These are phyloP conservation scores for Myxozyma geophila DNA, from an alignment of 805 yeast genomes.

Conservation along the genomic window DNA sequence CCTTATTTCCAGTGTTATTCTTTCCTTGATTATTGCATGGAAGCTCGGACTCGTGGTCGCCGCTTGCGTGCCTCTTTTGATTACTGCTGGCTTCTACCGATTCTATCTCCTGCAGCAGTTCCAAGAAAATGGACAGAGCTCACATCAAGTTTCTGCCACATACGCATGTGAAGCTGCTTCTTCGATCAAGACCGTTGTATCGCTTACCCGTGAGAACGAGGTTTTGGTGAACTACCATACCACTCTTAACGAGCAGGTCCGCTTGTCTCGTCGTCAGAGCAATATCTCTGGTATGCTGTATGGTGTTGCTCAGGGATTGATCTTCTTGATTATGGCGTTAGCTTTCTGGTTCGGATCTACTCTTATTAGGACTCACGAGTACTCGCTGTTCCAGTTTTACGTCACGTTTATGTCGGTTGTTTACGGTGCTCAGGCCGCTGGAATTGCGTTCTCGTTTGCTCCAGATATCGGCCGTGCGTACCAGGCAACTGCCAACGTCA, in stretches of 20 bases:
- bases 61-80: conserved; percentile 45
- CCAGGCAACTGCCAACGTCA: conserved; percentile 46
- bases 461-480: conserved; percentile 52
- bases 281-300: conserved; percentile 20
- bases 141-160: conserved; percentile 19
- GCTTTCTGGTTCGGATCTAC: conserved; percentile 53
- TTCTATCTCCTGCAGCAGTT: conserved; percentile 44
- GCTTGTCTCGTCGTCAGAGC: conserved; percentile 6
- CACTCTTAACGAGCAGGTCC: conserved; percentile 20
- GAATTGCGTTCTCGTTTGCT: conserved; percentile 48
- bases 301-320: conserved; percentile 27
- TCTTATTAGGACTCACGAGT: conserved; percentile 43
- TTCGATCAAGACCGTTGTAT: conserved; percentile 50
- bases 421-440: conserved; percentile 52
- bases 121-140: conserved; percentile 32
- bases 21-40: conserved; percentile 50
- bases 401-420: conserved; percentile 48
- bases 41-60: conserved; percentile 50
- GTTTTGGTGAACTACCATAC: conserved; percentile 43
- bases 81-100: conserved; percentile 49
- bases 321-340: conserved; percentile 49
- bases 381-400: conserved; percentile 45
- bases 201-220: conserved; percentile 50
- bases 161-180: conserved; percentile 50
- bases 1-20: conserved; percentile 43